Evolutionary conservation across 441 rosid genomes (phyloP).

Genomic region (Pelargonium cotyledonis): DNA sequence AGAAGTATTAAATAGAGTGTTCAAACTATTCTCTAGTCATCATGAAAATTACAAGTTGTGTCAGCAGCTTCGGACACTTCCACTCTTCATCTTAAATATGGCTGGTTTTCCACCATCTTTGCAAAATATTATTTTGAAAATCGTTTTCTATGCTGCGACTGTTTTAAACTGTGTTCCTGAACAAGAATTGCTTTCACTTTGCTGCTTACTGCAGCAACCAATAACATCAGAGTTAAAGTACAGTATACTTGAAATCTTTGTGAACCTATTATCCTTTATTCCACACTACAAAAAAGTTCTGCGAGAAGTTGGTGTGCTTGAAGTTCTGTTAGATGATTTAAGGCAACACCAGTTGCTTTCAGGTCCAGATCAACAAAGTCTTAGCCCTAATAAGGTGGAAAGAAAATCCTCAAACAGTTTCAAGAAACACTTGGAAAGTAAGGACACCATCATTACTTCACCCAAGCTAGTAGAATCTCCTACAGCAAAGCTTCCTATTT

Average conservation of each 20-base stretch:
- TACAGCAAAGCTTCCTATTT: constrained; percentile 69
- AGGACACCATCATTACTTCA: constrained; percentile 84
- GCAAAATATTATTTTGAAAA: constrained; percentile 95
- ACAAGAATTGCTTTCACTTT: constrained; percentile 95
- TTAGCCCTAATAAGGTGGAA: constrained; percentile 45
- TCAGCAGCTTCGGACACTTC: constrained; percentile 90
- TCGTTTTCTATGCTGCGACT: constrained; percentile 99
- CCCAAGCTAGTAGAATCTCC: constrained; percentile 87
- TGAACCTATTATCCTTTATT: constrained; percentile 95
- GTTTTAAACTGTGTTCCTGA: constrained; percentile 99
- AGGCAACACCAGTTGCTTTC: constrained; percentile 91
- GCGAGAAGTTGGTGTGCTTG: constrained; percentile 97
- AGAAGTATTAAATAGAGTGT: constrained; percentile 97
- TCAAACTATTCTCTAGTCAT: constrained; percentile 98
- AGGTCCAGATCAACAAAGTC: constrained; percentile 59
- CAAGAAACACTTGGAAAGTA: constrained; percentile 73
- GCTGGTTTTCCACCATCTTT: constrained; percentile 85
- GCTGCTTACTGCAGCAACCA: constrained; percentile 98
- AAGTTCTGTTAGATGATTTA: constrained; percentile 90
- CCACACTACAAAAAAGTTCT: constrained; percentile 98
- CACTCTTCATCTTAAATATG: constrained; percentile 95
- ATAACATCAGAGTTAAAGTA: constrained; percentile 86
- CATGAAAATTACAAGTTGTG: constrained; percentile 91
- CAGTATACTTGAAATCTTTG: constrained; percentile 88
- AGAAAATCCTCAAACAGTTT: constrained; percentile 74